phyloP scores from a whole-genome alignment of 2,329 filamentous ascomycete genomes.

The Pyrenophora teres region DNA sequence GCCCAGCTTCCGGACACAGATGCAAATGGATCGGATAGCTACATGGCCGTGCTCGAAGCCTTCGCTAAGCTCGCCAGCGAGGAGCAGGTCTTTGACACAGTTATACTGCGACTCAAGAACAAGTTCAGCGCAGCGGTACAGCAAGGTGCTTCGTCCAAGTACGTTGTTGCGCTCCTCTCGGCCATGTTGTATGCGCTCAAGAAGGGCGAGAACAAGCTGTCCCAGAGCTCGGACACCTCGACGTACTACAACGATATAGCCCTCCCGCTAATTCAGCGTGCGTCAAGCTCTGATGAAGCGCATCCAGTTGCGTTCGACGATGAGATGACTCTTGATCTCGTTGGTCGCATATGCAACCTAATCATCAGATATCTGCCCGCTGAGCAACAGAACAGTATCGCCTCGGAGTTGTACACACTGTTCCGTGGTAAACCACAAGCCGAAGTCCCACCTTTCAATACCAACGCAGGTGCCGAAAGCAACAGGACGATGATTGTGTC shows the following conservation, averaged over 20 bases:
- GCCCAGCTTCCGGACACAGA: slow-evolving; percentile 65
- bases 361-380: slow-evolving; percentile 60
- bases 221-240: slow-evolving; percentile 47
- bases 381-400: slow-evolving; percentile 57
- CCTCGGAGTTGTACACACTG: slow-evolving; percentile 60
- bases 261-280: slow-evolving; percentile 49
- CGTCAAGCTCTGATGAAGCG: slow-evolving; percentile 39
- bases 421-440: slow-evolving; percentile 48
- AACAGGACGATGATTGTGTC: slow-evolving; percentile 60
- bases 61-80: slow-evolving; percentile 68
- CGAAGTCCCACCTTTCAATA: slow-evolving; percentile 41
- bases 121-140: slow-evolving; percentile 63
- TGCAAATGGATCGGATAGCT: slow-evolving; percentile 52
- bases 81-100: slow-evolving; percentile 65
- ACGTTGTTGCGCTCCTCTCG: slow-evolving; percentile 64
- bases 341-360: slow-evolving; percentile 65
- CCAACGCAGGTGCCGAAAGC: slow-evolving; percentile 37
- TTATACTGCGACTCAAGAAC: slow-evolving; percentile 66
- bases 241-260: slow-evolving; percentile 55
- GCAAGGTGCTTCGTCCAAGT: slow-evolving; percentile 56
- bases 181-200: slow-evolving; percentile 66
- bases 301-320: slow-evolving; percentile 49
- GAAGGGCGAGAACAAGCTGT: slow-evolving; percentile 58
- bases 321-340: slow-evolving; percentile 60
- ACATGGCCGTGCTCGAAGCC: slow-evolving; percentile 64